Evolutionary conservation across 2,329 filamentous ascomycete genomes (phyloP).

Genomic region (Monosporascus sp.): DNA sequence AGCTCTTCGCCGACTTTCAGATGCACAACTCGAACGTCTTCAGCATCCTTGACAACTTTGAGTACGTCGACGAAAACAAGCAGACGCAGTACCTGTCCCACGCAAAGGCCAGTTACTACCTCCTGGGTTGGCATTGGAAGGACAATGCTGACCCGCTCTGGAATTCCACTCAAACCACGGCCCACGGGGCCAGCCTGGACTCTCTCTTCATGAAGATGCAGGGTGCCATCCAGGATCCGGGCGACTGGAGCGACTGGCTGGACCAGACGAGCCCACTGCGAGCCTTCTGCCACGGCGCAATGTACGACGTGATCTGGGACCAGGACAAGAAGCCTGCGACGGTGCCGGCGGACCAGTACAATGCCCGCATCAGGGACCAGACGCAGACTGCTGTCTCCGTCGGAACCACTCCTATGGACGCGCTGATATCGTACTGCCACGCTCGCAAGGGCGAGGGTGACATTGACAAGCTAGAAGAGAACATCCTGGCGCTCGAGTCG

Average conservation of each 20-base stretch:
- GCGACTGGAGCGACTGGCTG: conserved; percentile 5
- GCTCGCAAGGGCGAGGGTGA: conserved; percentile 3
- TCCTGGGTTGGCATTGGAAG: conserved; percentile 34
- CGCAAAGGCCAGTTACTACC: conserved; percentile 31
- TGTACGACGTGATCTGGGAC: conserved; percentile 34
- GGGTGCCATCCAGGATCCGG: too few species aligned
- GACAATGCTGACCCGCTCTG: conserved; percentile 9
- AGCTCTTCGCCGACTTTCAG: conserved; percentile 36
- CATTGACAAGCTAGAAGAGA: conserved; percentile 18
- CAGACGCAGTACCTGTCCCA: conserved; percentile 14
- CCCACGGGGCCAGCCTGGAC: too few species aligned
- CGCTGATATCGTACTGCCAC: conserved; percentile 28
- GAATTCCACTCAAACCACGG: rapidly evolving
- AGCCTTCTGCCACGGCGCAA: conserved; percentile 28
- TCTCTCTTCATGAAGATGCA: too few species aligned
- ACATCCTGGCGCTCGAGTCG: conserved; percentile 21
- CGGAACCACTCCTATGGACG: conserved; percentile 34
- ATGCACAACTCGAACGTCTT: conserved; percentile 37
- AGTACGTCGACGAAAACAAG: conserved; percentile 14
- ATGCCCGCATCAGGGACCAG: conserved; percentile 3
- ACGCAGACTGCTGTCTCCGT: conserved; percentile 21
- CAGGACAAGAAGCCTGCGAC: conserved; percentile 17
- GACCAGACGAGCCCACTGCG: conserved; percentile 8
- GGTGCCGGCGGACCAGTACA: conserved; percentile 25
- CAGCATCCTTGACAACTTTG: conserved; percentile 33